Conservation (phyloP, 306 rosid genomes). For the Vicia sativa region DNA sequence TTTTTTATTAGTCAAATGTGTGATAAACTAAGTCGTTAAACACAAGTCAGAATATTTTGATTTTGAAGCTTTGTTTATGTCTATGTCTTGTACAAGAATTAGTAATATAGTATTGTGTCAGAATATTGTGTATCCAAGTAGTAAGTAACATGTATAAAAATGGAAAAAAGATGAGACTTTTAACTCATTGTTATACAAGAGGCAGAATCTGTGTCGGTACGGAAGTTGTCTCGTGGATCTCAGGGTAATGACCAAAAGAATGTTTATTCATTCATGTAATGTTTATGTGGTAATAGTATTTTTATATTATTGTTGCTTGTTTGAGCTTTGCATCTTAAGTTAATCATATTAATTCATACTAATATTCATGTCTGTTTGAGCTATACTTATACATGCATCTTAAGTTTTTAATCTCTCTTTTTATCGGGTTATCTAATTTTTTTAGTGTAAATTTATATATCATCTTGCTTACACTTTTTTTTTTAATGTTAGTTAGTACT, state of each 20-base stretch:
- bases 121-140: constrained; percentile 17
- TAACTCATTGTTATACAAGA: background rate
- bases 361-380: background rate
- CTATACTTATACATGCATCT: background rate
- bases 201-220: constrained; percentile 17
- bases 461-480: too few species aligned
- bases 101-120: constrained; percentile 19
- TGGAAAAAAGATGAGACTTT: constrained; percentile 4
- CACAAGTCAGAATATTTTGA: constrained; percentile 31
- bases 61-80: constrained; percentile 26
- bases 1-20: background rate
- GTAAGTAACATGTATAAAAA: background rate
- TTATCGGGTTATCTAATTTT: too few species aligned
- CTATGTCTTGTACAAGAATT: background rate
- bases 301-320: background rate
- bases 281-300: constrained; percentile 8
- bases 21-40: constrained; percentile 2
- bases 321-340: background rate
- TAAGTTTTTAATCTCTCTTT: too few species aligned
- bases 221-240: constrained; percentile 16
- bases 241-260: background rate
- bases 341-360: background rate
- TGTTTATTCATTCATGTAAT: background rate
- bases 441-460: too few species aligned
- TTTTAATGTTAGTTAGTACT: background rate